These are phyloP conservation scores for Suillus hirtellus DNA, from an alignment of 768 basidiomycete genomes.

Conservation along the genomic window DNA sequence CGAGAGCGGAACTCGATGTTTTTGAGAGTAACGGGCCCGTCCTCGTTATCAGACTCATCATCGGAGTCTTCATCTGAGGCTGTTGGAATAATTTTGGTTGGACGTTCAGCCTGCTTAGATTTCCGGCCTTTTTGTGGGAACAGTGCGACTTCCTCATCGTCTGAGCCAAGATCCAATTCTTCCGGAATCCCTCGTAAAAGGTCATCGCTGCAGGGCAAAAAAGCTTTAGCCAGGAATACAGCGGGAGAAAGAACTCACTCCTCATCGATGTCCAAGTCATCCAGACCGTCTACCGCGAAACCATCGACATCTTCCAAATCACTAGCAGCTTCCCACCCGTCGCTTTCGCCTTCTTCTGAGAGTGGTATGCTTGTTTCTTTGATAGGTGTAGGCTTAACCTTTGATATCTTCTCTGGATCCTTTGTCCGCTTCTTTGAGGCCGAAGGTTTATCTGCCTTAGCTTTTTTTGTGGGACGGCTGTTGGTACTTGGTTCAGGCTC, in stretches of 20 bases:
- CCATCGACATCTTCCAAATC: constrained; percentile 39
- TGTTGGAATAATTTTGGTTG: constrained; percentile 51
- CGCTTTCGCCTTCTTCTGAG: constrained; percentile 19
- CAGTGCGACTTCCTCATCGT: constrained; percentile 48
- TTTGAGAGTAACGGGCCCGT: constrained; percentile 64
- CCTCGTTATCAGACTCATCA: constrained; percentile 45
- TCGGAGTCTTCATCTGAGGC: constrained; percentile 46
- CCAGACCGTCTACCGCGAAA: constrained; percentile 43
- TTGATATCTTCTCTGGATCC: constrained; percentile 21
- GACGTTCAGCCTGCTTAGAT: constrained; percentile 53
- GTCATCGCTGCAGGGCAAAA: constrained; percentile 44
- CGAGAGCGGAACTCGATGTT: constrained; percentile 84
- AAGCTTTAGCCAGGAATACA: constrained; percentile 13
- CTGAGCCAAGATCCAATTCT: constrained; percentile 67
- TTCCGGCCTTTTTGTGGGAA: constrained; percentile 44
- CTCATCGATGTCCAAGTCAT: constrained; percentile 50
- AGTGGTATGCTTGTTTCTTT: constrained; percentile 43
- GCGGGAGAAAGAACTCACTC: constrained; percentile 39
- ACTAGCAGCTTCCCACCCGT: constrained; percentile 37
- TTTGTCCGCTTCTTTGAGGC: constrained; percentile 5
- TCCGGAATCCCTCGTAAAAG: constrained; percentile 49
- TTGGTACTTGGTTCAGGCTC: constrained; percentile 26
- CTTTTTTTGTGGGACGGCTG: constrained; percentile 37
- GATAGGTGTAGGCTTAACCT: constrained; percentile 51
- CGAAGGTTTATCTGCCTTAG: constrained; percentile 26